Evolutionary conservation across 345 rosid genomes (phyloP).

Genomic region (Angophora floribunda): DNA sequence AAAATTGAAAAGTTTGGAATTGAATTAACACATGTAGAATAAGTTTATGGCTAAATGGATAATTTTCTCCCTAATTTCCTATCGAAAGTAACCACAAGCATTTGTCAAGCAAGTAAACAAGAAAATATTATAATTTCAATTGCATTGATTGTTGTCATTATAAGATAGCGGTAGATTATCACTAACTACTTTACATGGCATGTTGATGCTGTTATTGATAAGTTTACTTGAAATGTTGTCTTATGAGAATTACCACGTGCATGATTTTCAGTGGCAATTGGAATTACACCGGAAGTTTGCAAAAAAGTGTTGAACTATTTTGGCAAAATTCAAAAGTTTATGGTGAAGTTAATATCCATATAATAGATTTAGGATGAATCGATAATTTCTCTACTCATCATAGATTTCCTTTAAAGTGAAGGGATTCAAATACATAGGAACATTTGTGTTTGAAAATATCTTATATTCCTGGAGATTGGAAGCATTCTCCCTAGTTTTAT

Average conservation of each 20-base stretch:
- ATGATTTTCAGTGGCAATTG: rapidly evolving
- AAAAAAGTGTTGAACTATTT: neutral
- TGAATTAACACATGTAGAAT: too few relatives aligned
- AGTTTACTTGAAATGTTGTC: neutral
- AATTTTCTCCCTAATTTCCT: neutral
- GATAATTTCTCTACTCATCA: rapidly evolving
- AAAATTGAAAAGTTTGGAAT: too few relatives aligned
- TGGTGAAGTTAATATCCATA: neutral
- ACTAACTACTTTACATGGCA: neutral
- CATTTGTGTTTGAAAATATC: neutral
- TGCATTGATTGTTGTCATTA: neutral
- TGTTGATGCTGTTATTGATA: rapidly evolving
- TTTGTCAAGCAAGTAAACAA: neutral
- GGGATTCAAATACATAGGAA: neutral
- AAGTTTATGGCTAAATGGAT: neutral
- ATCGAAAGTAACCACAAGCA: neutral
- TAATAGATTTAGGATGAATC: neutral
- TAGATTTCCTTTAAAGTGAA: neutral
- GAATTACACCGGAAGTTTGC: neutral
- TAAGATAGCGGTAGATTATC: neutral
- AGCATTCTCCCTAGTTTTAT: neutral
- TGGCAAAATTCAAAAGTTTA: neutral
- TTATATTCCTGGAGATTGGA: neutral
- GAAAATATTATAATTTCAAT: neutral
- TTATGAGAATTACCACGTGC: neutral